A percentile compares a stretch with the other conserved stretches of the same genome.
These are phyloP conservation scores for Aspergillus sp. DNA, from an alignment of 2,329 filamentous ascomycete species.

Conservation along the genomic window DNA sequence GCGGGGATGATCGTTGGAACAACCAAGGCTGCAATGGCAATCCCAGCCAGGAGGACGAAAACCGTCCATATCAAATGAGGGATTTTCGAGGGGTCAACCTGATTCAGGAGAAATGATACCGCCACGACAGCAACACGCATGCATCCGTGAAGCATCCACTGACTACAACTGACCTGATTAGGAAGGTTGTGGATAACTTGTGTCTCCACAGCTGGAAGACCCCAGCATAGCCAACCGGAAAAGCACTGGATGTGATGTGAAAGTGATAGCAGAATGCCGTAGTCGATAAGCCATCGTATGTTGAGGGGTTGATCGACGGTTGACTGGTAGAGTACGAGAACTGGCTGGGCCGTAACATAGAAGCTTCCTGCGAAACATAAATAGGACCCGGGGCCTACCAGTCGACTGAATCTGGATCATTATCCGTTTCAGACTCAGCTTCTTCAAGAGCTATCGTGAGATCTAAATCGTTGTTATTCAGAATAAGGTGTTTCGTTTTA, in stretches of 20 bases:
- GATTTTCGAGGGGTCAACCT: slow-evolving; percentile 37
- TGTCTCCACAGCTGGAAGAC: slow-evolving; percentile 37
- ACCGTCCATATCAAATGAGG: slow-evolving; percentile 32
- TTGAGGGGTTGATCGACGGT: slow-evolving; percentile 36
- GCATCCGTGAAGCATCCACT: slow-evolving; percentile 40
- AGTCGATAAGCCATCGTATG: slow-evolving; percentile 36
- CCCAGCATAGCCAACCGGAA: slow-evolving; percentile 38
- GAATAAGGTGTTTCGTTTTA: slow-evolving; percentile 27
- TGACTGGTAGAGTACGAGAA: slow-evolving; percentile 26
- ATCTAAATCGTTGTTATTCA: slow-evolving; percentile 19
- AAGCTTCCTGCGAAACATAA: slow-evolving; percentile 41
- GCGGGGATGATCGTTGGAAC: slow-evolving; percentile 32
- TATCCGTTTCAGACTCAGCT: slow-evolving; percentile 34
- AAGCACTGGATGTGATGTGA: slow-evolving; percentile 29
- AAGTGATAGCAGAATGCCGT: slow-evolving; percentile 33
- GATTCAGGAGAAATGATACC: slow-evolving; percentile 31
- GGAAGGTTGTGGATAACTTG: slow-evolving; percentile 35
- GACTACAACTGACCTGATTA: slow-evolving; percentile 34
- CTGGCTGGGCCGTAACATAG: slow-evolving; percentile 26
- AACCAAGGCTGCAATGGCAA: slow-evolving; percentile 33
- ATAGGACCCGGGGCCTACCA: slow-evolving; percentile 38
- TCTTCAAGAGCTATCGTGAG: slow-evolving; percentile 26
- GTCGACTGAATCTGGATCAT: slow-evolving; percentile 31
- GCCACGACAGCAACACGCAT: slow-evolving; percentile 43
- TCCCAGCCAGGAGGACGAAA: slow-evolving; percentile 27